Conservation (phyloP, 139 green algal genomes). For the Auxenochlorella pyrenoidosa region DNA sequence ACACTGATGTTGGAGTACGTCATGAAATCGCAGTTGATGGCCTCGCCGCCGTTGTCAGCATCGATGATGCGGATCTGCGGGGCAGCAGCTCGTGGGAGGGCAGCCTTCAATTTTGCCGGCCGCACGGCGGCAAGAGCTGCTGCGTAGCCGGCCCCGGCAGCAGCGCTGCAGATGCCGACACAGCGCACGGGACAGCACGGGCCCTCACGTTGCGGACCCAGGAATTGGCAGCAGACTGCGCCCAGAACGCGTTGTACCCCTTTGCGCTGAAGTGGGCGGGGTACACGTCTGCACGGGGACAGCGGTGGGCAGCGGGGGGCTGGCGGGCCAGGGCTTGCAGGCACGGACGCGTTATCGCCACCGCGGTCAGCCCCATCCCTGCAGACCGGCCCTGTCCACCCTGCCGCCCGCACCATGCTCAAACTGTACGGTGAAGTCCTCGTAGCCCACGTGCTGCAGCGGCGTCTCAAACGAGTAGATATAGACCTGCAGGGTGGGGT, state of each 20-base stretch:
- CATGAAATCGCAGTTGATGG: conserved; percentile 16
- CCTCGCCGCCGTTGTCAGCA: background rate
- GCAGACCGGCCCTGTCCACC: too few relatives aligned
- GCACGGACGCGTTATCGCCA: background rate
- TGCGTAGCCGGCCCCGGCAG: too few relatives aligned
- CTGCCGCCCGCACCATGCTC: background rate
- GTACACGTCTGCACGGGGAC: background rate
- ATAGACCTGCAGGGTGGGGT: background rate
- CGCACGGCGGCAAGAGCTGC: too few relatives aligned
- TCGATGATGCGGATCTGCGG: background rate
- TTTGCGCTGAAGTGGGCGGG: background rate
- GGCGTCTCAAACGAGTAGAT: conserved; percentile 7
- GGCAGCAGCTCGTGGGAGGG: background rate
- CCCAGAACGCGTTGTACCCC: conserved; percentile 1
- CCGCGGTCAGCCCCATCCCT: background rate
- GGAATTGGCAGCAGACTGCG: background rate
- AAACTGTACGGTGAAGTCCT: conserved; percentile 8
- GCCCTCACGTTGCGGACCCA: conserved; percentile 15
- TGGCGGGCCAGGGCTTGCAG: background rate
- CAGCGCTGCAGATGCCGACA: too few relatives aligned
- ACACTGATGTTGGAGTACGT: conserved; percentile 1
- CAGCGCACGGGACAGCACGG: too few relatives aligned
- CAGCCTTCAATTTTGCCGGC: too few relatives aligned
- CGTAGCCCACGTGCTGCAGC: conserved; percentile 19
- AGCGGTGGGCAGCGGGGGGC: background rate